Conservation (phyloP, 108 stramenopile species). For the Chaetoceros tenuissimus region DNA sequence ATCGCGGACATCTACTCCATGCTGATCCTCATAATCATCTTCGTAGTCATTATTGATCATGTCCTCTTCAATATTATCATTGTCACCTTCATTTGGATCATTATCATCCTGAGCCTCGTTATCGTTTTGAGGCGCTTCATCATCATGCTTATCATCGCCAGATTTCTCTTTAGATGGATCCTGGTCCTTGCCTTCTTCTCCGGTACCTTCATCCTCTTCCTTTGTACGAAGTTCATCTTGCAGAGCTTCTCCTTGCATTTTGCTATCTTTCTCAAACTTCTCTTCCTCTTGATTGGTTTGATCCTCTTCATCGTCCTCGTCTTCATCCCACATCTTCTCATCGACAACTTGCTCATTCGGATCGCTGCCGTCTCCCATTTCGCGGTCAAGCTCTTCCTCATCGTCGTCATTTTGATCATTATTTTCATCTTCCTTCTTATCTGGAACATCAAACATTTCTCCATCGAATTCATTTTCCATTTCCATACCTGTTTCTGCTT, state of each 20-base stretch:
- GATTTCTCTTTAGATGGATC: constrained; percentile 21
- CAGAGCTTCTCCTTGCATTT: constrained; percentile 67
- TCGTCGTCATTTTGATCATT: constrained; percentile 72
- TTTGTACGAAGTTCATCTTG: constrained; percentile 93
- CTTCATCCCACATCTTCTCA: constrained; percentile 94
- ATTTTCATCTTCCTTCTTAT: constrained; percentile 64
- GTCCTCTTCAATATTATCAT: constrained; percentile 26
- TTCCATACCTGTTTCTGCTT: constrained; percentile 96
- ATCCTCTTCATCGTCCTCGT: constrained; percentile 90
- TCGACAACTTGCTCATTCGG: constrained; percentile 92
- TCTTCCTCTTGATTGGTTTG: constrained; percentile 74
- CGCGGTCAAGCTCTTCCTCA: constrained; percentile 93
- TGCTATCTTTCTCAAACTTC: constrained; percentile 89
- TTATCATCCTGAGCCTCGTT: constrained; percentile 38
- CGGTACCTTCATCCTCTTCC: constrained; percentile 63
- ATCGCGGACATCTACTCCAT: constrained; percentile 48
- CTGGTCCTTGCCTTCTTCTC: constrained; percentile 26
- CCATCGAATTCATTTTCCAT: constrained; percentile 98
- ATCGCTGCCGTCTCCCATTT: constrained; percentile 93
- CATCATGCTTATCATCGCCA: constrained; percentile 39
- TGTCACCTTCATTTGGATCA: constrained; percentile 17
- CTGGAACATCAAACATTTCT: constrained; percentile 88
- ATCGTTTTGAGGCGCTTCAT: constrained; percentile 33
- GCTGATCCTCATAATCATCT: constrained; percentile 69
- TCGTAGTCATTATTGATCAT: constrained; percentile 65